These are phyloP conservation scores for Trichoderma koningiopsis DNA, from an alignment of 2,329 filamentous ascomycete species.

Conservation along the genomic window DNA sequence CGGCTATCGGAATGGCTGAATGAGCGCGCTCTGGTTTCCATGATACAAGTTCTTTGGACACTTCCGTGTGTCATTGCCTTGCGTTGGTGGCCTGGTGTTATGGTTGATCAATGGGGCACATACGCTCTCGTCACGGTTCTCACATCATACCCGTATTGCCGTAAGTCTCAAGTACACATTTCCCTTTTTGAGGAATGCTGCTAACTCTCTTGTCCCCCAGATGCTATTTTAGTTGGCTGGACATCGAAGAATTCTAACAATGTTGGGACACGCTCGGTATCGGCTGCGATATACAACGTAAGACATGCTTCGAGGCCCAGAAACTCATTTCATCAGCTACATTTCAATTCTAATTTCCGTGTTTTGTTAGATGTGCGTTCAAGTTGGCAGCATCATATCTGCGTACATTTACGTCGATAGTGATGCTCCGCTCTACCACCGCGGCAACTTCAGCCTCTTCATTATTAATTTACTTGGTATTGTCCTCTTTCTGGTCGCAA, in stretches of 20 bases:
- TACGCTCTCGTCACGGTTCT: constrained; percentile 18
- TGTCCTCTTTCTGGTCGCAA: constrained; percentile 7
- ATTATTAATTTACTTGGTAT: constrained; percentile 9
- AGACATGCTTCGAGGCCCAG: background rate
- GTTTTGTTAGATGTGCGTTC: constrained; percentile 10
- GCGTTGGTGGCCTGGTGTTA: constrained; percentile 18
- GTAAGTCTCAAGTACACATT: background rate
- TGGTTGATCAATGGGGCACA: constrained; percentile 20
- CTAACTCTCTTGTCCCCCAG: background rate
- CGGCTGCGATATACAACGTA: constrained; percentile 18
- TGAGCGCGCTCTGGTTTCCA: constrained; percentile 7
- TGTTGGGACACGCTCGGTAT: constrained; percentile 15
- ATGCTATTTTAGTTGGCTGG: constrained; percentile 19
- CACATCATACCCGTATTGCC: constrained; percentile 22
- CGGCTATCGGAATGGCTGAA: constrained; percentile 12
- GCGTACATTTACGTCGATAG: constrained; percentile 3
- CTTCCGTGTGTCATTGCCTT: constrained; percentile 19
- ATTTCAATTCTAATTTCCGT: background rate
- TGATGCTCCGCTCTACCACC: constrained; percentile 15
- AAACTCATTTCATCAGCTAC: background rate
- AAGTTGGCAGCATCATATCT: constrained; percentile 15
- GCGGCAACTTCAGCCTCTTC: constrained; percentile 9
- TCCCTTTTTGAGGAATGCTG: background rate
- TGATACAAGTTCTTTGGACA: constrained; percentile 16
- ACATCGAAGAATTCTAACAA: constrained; percentile 20